Percentiles rank a stretch among this genome's conserved stretches.
phyloP scores from a whole-genome alignment of 2,329 filamentous ascomycete genomes.

The Cladorrhinum sp. region DNA sequence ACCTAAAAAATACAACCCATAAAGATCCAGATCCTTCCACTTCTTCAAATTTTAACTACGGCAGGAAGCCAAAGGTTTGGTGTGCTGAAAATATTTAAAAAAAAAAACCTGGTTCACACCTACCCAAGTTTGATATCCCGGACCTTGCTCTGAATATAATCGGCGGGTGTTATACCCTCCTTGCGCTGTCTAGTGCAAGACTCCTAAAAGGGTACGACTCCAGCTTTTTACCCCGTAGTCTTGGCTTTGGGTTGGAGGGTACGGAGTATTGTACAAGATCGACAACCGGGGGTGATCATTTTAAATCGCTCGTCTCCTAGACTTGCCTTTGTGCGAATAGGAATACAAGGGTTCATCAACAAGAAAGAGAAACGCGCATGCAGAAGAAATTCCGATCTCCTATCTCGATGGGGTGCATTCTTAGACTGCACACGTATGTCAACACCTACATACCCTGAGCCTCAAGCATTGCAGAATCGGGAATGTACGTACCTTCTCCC shows the following conservation, averaged over 20 bases:
- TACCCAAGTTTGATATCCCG: neutral
- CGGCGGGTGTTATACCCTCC: neutral
- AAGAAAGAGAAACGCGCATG: no score
- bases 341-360: no score
- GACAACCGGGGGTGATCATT: neutral
- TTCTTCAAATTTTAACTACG: neutral
- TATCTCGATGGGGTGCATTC: no score
- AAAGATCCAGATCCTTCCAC: neutral
- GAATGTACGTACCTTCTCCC: neutral
- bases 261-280: no score
- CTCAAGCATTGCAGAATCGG: neutral
- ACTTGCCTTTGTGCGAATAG: neutral
- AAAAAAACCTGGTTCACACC: neutral
- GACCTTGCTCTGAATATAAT: neutral
- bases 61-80: neutral
- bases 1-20: neutral
- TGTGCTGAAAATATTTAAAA: neutral
- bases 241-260: neutral
- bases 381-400: no score
- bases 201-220: no score
- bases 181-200: neutral
- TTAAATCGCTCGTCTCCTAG: neutral
- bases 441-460: no score
- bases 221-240: neutral
- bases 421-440: no score